Evolutionary conservation across 257 asterid genomes (phyloP).

Genomic region (Jaltomata sinuosa): DNA sequence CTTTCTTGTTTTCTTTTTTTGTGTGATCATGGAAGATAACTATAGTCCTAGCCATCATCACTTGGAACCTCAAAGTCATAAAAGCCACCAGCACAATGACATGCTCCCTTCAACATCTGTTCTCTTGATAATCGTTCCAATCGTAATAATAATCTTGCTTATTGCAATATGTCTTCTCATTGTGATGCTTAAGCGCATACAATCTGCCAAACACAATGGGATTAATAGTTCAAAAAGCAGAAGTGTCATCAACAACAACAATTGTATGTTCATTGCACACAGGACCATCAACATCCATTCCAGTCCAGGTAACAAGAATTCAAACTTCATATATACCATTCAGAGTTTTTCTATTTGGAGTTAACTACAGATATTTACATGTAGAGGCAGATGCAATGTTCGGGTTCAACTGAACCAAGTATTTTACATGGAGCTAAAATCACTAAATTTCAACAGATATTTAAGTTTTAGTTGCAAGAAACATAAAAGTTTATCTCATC

Average conservation of each 20-base stretch:
- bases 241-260: constrained; percentile 19
- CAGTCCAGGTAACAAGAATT: constrained; percentile 36
- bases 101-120: constrained; percentile 40
- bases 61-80: constrained; percentile 8
- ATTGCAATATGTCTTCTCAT: constrained; percentile 39
- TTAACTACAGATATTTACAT: too few relatives aligned
- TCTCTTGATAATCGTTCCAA: constrained; percentile 44
- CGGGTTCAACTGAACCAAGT: not conserved
- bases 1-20: not conserved
- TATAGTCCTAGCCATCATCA: constrained; percentile 3
- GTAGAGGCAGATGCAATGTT: too few relatives aligned
- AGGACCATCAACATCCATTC: constrained; percentile 37
- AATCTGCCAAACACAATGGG: constrained; percentile 12
- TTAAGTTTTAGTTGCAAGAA: not conserved
- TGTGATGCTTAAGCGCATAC: constrained; percentile 51
- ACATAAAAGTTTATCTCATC: not conserved
- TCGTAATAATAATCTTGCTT: constrained; percentile 43
- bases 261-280: constrained; percentile 52
- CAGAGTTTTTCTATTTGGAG: not conserved
- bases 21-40: constrained; percentile 25
- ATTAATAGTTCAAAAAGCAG: constrained; percentile 1
- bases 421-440: not conserved
- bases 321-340: not conserved
- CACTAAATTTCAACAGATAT: not conserved
- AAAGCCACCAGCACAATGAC: constrained; percentile 17